Conservation (phyloP, 1,139 yeast species). For the Candida tetrigidarum region DNA sequence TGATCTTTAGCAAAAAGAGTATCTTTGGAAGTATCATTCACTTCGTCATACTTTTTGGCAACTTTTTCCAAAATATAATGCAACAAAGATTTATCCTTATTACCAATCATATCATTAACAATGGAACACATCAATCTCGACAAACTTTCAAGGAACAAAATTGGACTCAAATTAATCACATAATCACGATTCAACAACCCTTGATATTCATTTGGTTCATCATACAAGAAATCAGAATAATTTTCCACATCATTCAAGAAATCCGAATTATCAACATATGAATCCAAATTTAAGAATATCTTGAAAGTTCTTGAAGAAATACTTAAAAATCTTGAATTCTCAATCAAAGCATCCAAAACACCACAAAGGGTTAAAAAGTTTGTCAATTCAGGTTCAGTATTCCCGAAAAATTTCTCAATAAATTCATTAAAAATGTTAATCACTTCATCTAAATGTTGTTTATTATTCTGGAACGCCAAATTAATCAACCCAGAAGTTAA, state of each 20-base stretch:
- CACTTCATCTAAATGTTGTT: conserved; percentile 28
- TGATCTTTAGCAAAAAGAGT: conserved; percentile 14
- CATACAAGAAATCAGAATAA: conserved; percentile 32
- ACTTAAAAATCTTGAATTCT: conserved; percentile 37
- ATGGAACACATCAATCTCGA: conserved; percentile 43
- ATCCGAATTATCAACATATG: conserved; percentile 44
- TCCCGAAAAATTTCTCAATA: conserved; percentile 28
- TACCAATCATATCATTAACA: conserved; percentile 32
- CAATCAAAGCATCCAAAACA: conserved; percentile 45
- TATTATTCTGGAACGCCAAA: conserved; percentile 39
- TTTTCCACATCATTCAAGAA: conserved; percentile 44
- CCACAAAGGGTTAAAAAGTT: conserved; percentile 53
- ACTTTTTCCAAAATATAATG: conserved; percentile 33
- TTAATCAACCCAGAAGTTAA: conserved; percentile 41
- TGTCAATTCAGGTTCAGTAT: conserved; percentile 30
- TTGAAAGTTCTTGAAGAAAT: conserved; percentile 31
- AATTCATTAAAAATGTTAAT: conserved; percentile 35
- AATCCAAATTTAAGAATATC: conserved; percentile 39
- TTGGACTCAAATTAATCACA: conserved; percentile 40
- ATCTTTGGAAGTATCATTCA: conserved; percentile 14
- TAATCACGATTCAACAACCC: conserved; percentile 34
- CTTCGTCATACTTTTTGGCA: conserved; percentile 24
- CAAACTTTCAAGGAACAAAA: conserved; percentile 49
- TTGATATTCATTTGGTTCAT: conserved; percentile 26
- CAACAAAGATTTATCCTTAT: conserved; percentile 29